A percentile compares a stretch with the other conserved stretches of the same genome.
These are phyloP conservation scores for Lachnellula occidentalis DNA, from an alignment of 2,329 filamentous ascomycete genomes.

Conservation along the genomic window DNA sequence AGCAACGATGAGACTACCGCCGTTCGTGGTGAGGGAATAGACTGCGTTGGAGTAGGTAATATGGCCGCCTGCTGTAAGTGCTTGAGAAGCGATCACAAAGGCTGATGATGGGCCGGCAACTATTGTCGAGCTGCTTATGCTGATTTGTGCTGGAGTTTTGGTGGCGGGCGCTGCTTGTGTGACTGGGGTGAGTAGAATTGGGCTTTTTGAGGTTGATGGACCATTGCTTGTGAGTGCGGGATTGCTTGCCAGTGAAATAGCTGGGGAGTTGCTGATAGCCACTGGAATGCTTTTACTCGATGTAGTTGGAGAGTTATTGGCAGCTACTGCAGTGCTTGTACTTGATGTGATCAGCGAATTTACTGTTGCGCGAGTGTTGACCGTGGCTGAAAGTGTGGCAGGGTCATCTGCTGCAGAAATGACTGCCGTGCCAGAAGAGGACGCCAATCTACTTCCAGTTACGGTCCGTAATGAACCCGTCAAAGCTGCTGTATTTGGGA, in stretches of 20 bases:
- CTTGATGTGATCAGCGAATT: neutral
- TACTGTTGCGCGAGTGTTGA: too few relatives aligned
- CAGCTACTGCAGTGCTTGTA: neutral
- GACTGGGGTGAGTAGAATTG: neutral
- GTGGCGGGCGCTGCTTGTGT: neutral
- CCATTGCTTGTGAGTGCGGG: neutral
- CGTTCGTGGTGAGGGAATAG: neutral
- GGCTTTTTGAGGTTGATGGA: neutral
- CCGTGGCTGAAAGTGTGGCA: neutral
- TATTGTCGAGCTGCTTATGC: conserved; percentile 22
- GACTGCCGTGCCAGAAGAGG: neutral
- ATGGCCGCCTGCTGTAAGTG: neutral
- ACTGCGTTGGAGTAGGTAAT: neutral
- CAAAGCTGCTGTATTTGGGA: neutral
- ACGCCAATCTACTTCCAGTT: neutral
- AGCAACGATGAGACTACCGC: neutral
- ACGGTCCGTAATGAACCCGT: neutral
- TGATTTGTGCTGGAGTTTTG: neutral
- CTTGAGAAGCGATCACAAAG: conserved; percentile 4
- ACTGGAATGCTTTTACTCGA: neutral
- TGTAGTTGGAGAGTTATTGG: neutral
- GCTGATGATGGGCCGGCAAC: conserved; percentile 15
- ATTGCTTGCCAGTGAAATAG: neutral
- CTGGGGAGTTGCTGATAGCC: neutral
- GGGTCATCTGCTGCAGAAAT: neutral